A percentile compares a stretch with the other conserved stretches of the same genome.
Conservation (phyloP, 2,329 filamentous ascomycete species). For the Penicillium concentricum region DNA sequence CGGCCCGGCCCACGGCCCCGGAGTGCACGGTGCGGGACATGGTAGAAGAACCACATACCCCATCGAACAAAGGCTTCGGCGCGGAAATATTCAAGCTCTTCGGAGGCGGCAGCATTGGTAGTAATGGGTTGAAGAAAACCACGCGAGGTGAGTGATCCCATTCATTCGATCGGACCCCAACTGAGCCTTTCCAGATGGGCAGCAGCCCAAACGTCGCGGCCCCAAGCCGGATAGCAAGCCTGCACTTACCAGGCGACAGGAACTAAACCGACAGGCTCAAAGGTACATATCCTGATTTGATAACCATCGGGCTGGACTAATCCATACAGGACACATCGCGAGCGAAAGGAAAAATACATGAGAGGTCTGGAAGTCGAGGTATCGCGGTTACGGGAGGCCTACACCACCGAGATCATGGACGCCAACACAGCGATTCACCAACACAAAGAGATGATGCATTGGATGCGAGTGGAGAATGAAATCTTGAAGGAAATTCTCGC, state of each 20-base stretch:
- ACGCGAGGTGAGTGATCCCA: slow-evolving; percentile 63
- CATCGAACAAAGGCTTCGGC: slow-evolving; percentile 22
- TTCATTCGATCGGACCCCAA: neutral
- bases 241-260: slow-evolving; percentile 84
- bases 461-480: slow-evolving; percentile 75
- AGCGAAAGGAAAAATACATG: slow-evolving; percentile 95
- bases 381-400: slow-evolving; percentile 73
- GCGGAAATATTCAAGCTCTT: slow-evolving; percentile 52
- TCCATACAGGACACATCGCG: slow-evolving; percentile 77
- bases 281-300: slow-evolving; percentile 57
- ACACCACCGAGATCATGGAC: slow-evolving; percentile 67
- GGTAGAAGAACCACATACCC: slow-evolving; percentile 22
- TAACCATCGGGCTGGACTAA: slow-evolving; percentile 19
- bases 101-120: slow-evolving; percentile 50
- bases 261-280: slow-evolving; percentile 93
- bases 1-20: slow-evolving; percentile 9
- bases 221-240: slow-evolving; percentile 97
- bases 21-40: slow-evolving; percentile 15
- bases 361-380: slow-evolving; percentile 91
- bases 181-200: slow-evolving; percentile 62
- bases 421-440: slow-evolving; percentile 47
- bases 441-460: slow-evolving; percentile 73
- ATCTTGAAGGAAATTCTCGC: slow-evolving; percentile 65
- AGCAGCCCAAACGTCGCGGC: slow-evolving; percentile 82
- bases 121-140: slow-evolving; percentile 57